Evolutionary conservation across 2,329 filamentous ascomycete species (phyloP), one percentile per base, ranked within the genome.

Genomic region (Penicillium crustosum): DNA sequence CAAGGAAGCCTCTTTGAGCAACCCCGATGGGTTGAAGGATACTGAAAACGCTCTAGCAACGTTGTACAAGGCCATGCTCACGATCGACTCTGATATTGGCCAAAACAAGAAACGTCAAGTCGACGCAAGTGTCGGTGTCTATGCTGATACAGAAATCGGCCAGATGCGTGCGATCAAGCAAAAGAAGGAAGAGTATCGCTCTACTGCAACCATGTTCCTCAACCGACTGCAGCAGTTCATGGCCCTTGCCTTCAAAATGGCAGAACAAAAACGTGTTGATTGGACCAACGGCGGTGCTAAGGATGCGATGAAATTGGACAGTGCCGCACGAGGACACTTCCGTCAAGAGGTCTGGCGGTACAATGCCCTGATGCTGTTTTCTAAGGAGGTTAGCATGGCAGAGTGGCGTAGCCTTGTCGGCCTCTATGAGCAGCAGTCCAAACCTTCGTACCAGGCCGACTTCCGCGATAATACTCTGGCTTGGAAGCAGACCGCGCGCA

Each of bases 121-220:
- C 17, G 80, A 81, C 58, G 73, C 78, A 33, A 77, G 74, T 45
- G 67, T 80, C 53, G 76, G 81, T 5, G 84, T 89, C 13, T 87
- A 89, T 66, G 87, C 84, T 51, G 89, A 91, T 68, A 91, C 89
- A 61, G 91, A 86, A 60, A 77, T 88, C 49, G 82, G 90, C 35
- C 89, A 91, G 65, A 97, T 99, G 93, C 87, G 90, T 54, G 93
- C 96, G 41, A 86, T 99, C 27, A 90, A 92, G 66, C 92, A 97
- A 74, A 97, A 96, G 83, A 94, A 92, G 73, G 89, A 95, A 62
- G 88, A 91, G 71, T 99, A 97, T 69, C 81, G 88, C 56, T 82
- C 86, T 15, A 90, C 96, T 71, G 91, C 88, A 64, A 79, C 82
- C 23, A 77, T 84, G 53, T 97, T 97, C 71, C 83, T 96, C 68